Evolutionary conservation across 805 yeast genomes (phyloP), one percentile per base, ranked within the genome.

Genomic region (Monosporozyma yasuniensis): DNA sequence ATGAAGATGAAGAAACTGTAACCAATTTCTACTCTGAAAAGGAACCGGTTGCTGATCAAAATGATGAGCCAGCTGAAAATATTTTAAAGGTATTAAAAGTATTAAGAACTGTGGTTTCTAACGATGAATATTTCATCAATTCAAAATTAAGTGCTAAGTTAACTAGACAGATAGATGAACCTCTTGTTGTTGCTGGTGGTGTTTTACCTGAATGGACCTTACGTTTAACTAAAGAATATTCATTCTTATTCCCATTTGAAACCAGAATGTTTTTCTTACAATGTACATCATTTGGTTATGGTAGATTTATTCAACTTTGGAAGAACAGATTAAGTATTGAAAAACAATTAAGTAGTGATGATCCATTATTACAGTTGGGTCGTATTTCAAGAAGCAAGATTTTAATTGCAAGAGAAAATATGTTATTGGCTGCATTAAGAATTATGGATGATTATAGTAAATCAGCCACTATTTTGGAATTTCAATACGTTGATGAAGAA

Each of bases 271-370:
- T 81, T 54, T 88, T 87, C 59, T 66, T 91, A 49, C 91, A 86
- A 56, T 81, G 90, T 7, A 87, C 96, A 0, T 89, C 97, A 0
- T 90, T 86, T 70, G 98, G 98, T 0, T 84, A 87, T 61, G 84
- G 95, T 1, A 74, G 97, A 50, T 69, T 87, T 44, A 83, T 91
- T 50, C 84, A 83, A 52, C 73, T 80, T 43, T 88, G 96, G 96
- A 84, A 80, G 57, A 60, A 69, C 4, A 72, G 77, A 51, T 71
- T 74, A 9, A 74, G 69, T 22, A 66, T 65, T 25, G 68, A 61
- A 12, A 68, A 65, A 8, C 70, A 66, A 8, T 57, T 60, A 18
- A 58, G 54, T 19, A 53, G 57, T 27, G 63, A 58, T 32, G 61
- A 61, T 45, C 52, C 64, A 9, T 48, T 66, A 9, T 56, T 59